phyloP scores from a whole-genome alignment of 352 stramenopile species.

The Globisporangium radiosum region DNA sequence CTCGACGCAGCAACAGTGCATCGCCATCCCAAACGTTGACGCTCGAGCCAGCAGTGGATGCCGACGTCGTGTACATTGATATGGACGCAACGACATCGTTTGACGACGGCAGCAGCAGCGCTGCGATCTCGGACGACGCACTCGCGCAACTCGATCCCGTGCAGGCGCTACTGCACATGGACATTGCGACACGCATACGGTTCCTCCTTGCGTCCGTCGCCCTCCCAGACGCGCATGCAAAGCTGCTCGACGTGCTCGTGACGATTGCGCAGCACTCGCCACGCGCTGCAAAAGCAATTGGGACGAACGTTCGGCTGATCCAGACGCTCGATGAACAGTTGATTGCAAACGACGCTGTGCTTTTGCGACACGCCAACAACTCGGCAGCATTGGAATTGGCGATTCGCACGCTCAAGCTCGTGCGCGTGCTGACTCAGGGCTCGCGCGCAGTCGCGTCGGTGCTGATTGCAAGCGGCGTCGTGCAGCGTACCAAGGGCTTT shows the following conservation, averaged over 20 bases:
- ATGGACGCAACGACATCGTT: slow-evolving; percentile 24
- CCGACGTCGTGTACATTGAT: slow-evolving; percentile 52
- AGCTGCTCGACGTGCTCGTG: slow-evolving; percentile 55
- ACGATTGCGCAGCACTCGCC: slow-evolving; percentile 45
- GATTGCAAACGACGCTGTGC: slow-evolving; percentile 41
- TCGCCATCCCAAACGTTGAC: background rate
- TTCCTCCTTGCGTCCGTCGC: slow-evolving; percentile 48
- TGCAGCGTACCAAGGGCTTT: slow-evolving; percentile 57
- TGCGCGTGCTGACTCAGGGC: slow-evolving; percentile 46
- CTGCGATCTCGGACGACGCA: slow-evolving; percentile 38
- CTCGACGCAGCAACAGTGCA: too few species aligned
- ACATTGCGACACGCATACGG: slow-evolving; percentile 37
- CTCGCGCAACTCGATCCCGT: slow-evolving; percentile 46
- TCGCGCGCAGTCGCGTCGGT: slow-evolving; percentile 30
- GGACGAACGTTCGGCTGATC: slow-evolving; percentile 34
- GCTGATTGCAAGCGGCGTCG: slow-evolving; percentile 34
- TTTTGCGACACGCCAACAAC: slow-evolving; percentile 21
- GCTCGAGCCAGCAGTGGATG: slow-evolving; percentile 3
- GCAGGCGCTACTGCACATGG: slow-evolving; percentile 53
- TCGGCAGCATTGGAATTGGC: background rate
- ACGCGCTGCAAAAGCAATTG: slow-evolving; percentile 33
- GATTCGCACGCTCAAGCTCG: slow-evolving; percentile 19
- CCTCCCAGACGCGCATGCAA: slow-evolving; percentile 31
- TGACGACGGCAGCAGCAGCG: slow-evolving; percentile 21
- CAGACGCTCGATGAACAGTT: slow-evolving; percentile 40